Evolutionary conservation across 441 rosid species (phyloP).

Genomic region (Aquilaria agallochum): DNA sequence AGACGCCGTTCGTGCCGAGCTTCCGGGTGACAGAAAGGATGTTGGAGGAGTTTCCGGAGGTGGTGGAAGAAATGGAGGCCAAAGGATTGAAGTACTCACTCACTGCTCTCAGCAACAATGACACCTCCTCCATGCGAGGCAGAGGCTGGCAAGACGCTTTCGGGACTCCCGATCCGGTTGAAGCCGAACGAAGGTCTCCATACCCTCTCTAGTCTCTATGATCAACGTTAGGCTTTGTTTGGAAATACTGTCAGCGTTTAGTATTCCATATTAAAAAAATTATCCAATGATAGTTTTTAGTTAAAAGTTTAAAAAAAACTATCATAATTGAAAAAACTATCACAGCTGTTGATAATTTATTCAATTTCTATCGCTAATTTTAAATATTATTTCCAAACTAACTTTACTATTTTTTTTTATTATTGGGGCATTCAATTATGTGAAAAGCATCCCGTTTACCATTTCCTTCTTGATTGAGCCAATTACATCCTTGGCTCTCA

Average conservation of each 20-base stretch:
- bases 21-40: conserved; percentile 42
- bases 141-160: conserved; percentile 69
- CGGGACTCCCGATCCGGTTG: conserved; percentile 39
- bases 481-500: too few relatives aligned
- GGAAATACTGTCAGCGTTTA: background rate
- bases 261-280: too few relatives aligned
- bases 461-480: too few relatives aligned
- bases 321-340: background rate
- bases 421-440: too few relatives aligned
- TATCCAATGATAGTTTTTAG: background rate
- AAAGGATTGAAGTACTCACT: conserved; percentile 56
- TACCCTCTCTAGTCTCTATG: background rate
- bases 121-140: conserved; percentile 56
- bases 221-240: background rate
- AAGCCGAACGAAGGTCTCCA: conserved; percentile 46
- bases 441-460: too few relatives aligned
- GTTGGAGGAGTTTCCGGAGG: conserved; percentile 49
- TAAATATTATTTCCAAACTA: too few relatives aligned
- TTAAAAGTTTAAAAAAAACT: background rate
- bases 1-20: conserved; percentile 80
- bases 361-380: too few relatives aligned
- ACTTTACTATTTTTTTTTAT: too few relatives aligned
- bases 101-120: conserved; percentile 30
- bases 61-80: conserved; percentile 49
- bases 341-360: background rate